Conservation (phyloP, 345 rosid species). For the Anastatica hierochuntica region DNA sequence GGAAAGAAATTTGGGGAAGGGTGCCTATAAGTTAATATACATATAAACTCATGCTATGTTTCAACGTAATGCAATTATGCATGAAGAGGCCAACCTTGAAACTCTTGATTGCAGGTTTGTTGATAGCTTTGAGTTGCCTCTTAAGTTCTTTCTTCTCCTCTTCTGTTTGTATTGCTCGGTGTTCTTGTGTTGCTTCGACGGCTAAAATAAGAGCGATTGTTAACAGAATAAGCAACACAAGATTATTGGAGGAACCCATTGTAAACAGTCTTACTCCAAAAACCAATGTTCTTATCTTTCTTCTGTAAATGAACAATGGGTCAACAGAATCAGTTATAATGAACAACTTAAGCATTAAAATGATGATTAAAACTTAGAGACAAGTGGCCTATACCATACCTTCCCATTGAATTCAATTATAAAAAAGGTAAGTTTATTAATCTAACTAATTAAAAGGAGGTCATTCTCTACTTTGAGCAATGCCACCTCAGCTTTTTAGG, state of each 20-base stretch:
- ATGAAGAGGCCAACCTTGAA: conserved; percentile 10
- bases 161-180: not conserved
- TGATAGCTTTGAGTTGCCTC: conserved; percentile 25
- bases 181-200: not conserved
- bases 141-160: conserved; percentile 19
- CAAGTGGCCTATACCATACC: no score
- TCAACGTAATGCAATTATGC: not conserved
- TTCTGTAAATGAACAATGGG: not conserved
- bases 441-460: no score
- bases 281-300: not conserved
- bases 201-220: not conserved
- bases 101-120: conserved; percentile 28
- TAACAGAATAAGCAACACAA: not conserved
- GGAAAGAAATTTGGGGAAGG: not conserved
- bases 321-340: not conserved
- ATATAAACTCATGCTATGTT: not conserved
- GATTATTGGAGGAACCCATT: not conserved
- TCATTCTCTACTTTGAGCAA: no score
- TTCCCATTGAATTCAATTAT: no score
- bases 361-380: no score
- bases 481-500: no score
- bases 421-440: no score
- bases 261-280: not conserved
- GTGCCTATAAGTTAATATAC: not conserved
- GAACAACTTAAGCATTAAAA: no score